These are phyloP conservation scores for Cryptococcus hybrid DNA, from an alignment of 1,284 basidiomycete species.

Conservation along the genomic window DNA sequence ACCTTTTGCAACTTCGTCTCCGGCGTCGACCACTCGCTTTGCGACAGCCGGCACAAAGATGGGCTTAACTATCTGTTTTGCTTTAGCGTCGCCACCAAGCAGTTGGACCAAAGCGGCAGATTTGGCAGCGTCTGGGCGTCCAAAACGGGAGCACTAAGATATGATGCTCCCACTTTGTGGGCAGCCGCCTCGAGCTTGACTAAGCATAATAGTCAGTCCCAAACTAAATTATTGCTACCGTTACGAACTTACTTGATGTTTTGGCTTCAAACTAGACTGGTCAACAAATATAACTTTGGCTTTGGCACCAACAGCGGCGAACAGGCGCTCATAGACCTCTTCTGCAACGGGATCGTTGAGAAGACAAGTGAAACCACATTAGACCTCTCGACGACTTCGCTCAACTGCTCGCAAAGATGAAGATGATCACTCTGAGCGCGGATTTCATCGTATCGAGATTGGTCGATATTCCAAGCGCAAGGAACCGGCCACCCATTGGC, in stretches of 20 bases:
- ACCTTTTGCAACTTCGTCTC: conserved; percentile 36
- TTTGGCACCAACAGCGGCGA: conserved; percentile 10
- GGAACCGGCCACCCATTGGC: conserved; percentile 14
- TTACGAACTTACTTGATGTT: conserved; percentile 25
- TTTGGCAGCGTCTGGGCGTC: conserved; percentile 30
- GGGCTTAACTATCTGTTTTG: conserved; percentile 18
- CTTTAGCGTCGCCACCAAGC: conserved; percentile 20
- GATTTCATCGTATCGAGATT: conserved; percentile 27
- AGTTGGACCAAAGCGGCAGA: conserved; percentile 28
- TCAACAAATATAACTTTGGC: conserved; percentile 30
- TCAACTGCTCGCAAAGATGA: conserved; percentile 10
- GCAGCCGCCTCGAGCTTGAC: conserved; percentile 24
- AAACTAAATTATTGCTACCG: too few species aligned
- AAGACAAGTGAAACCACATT: conserved; percentile 27
- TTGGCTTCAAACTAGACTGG: conserved; percentile 29
- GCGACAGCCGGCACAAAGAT: conserved; percentile 19
- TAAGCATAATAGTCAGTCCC: not conserved
- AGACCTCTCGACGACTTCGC: conserved; percentile 18
- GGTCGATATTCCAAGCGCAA: conserved; percentile 32
- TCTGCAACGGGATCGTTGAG: conserved; percentile 34
- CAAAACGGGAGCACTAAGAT: conserved; percentile 34
- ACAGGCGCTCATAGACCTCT: conserved; percentile 22
- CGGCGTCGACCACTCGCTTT: conserved; percentile 27
- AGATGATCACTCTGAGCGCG: conserved; percentile 8
- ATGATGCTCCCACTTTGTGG: conserved; percentile 16